Evolutionary conservation across 371 early-diverging fungal species (phyloP), one percentile per base, ranked within the genome.

Genomic region (Mucor racemosus): DNA sequence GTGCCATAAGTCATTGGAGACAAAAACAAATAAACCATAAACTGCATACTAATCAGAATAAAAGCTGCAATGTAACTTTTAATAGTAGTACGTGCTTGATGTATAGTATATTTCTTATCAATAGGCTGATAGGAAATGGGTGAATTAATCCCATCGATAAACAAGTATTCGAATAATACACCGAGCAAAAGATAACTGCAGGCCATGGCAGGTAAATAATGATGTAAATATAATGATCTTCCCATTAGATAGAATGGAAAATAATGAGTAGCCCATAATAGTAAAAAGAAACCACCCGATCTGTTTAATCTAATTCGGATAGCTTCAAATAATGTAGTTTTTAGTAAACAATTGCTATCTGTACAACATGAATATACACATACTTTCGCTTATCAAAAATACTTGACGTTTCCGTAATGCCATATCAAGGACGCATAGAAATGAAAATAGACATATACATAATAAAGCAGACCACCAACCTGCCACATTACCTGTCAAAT

Each of bases 231-330:
- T 10, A 99, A 84, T 73, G 94, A 93, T 17, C 99, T 91, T 5
- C 92, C 94, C 94, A 97, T 95, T 60, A 98, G 74, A 83, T 96
- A 98, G 84, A 99, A 99, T 3, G 99, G 99, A 1, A 96, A 67
- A 76, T 92, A 99, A 77, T 99, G 99, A 26, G 94, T 74, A 5
- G 84, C 61, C 98, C 98, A 99, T 8, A 92, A 94, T 35, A 93
- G 67, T 21, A 91, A 83, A 62, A 95, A 86, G 80, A 98, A 97
- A 34, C 97, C 96, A 50, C 88, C 88, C 7, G 89, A 94, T 90
- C 4, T 95, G 84, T 55, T 86, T 76, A 40, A 84, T 81, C 73
- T 91, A 91, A 62, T 78, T 95, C 61, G 44, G 34, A 48, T 8
- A 5, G 58, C 48, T 58, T 95, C 26, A 26, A 26, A 1, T 76